These are phyloP conservation scores for Neurospora tetraspora DNA, from an alignment of 495 filamentous ascomycete species.

Conservation along the genomic window DNA sequence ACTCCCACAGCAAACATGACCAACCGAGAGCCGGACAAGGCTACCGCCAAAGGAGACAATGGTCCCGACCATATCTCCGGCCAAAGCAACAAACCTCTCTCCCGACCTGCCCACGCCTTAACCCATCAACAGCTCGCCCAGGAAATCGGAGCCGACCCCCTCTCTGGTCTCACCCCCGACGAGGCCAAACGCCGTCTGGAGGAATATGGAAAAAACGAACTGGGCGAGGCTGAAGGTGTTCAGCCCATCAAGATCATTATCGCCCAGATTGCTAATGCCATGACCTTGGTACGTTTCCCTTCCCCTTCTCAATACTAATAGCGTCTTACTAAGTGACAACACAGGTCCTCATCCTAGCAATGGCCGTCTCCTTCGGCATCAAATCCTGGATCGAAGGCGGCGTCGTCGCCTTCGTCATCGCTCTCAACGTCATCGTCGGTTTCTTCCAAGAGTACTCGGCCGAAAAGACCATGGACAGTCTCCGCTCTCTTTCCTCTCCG, in stretches of 20 bases:
- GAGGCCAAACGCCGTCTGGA: slow-evolving; percentile 34
- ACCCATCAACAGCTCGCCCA: slow-evolving; percentile 40
- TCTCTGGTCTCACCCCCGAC: slow-evolving; percentile 30
- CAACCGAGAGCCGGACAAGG: neutral
- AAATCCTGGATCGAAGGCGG: slow-evolving; percentile 76
- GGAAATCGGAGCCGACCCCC: slow-evolving; percentile 48
- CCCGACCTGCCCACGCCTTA: slow-evolving; percentile 56
- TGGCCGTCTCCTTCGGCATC: slow-evolving; percentile 75
- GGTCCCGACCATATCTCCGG: slow-evolving; percentile 36
- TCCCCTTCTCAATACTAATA: neutral
- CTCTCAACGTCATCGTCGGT: slow-evolving; percentile 64
- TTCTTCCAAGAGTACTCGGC: slow-evolving; percentile 81
- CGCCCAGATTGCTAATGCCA: slow-evolving; percentile 46
- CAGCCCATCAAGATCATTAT: slow-evolving; percentile 42
- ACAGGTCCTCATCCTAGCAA: slow-evolving; percentile 63
- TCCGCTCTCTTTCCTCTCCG: slow-evolving; percentile 67
- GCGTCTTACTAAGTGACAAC: too few relatives aligned
- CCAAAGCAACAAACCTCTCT: slow-evolving; percentile 44
- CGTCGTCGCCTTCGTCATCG: slow-evolving; percentile 69
- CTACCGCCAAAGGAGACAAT: neutral
- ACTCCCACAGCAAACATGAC: neutral
- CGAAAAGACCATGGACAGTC: slow-evolving; percentile 79
- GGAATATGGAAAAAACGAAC: slow-evolving; percentile 37
- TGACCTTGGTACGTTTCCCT: slow-evolving; percentile 32
- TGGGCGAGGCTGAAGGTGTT: slow-evolving; percentile 39